phyloP scores from a whole-genome alignment of 805 yeast species.

The Metschnikowia reukaufii region DNA sequence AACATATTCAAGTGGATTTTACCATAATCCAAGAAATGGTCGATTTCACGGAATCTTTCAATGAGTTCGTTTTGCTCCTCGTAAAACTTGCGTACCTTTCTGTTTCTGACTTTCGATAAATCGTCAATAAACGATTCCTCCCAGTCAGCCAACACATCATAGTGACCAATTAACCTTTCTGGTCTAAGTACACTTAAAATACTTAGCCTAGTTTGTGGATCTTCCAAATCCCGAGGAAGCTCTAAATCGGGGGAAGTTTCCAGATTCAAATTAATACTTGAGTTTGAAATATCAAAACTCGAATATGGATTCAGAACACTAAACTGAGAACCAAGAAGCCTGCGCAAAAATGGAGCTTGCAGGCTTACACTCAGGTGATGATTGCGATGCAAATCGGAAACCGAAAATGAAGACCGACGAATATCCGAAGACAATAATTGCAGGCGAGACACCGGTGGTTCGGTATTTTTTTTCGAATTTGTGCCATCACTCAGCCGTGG shows the following conservation, averaged over 20 bases:
- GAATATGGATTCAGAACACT: conserved; percentile 34
- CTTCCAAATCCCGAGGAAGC: conserved; percentile 21
- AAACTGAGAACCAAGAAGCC: conserved; percentile 28
- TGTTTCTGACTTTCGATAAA: conserved; percentile 22
- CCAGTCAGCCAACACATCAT: conserved; percentile 34
- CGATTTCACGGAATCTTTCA: conserved; percentile 58
- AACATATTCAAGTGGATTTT: conserved; percentile 61
- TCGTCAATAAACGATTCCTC: conserved; percentile 21
- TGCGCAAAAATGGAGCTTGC: conserved; percentile 28
- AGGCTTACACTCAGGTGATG: not conserved
- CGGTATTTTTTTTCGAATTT: not conserved
- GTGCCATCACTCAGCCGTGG: not conserved
- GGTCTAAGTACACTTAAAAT: conserved; percentile 31
- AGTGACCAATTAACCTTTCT: conserved; percentile 35
- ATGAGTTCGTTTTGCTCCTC: conserved; percentile 59
- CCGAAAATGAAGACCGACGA: conserved; percentile 20
- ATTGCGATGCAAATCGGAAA: conserved; percentile 15
- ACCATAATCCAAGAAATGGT: conserved; percentile 67
- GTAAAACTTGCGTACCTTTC: conserved; percentile 46
- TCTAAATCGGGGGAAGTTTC: conserved; percentile 11
- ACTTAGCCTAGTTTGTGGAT: conserved; percentile 25
- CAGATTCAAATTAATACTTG: conserved; percentile 8
- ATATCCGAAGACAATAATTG: conserved; percentile 3
- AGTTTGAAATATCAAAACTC: conserved; percentile 12
- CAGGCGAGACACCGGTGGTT: conserved; percentile 1